Evolutionary conservation across 2,329 filamentous ascomycete genomes (phyloP).

Genomic region (Hypoxylon sp.): DNA sequence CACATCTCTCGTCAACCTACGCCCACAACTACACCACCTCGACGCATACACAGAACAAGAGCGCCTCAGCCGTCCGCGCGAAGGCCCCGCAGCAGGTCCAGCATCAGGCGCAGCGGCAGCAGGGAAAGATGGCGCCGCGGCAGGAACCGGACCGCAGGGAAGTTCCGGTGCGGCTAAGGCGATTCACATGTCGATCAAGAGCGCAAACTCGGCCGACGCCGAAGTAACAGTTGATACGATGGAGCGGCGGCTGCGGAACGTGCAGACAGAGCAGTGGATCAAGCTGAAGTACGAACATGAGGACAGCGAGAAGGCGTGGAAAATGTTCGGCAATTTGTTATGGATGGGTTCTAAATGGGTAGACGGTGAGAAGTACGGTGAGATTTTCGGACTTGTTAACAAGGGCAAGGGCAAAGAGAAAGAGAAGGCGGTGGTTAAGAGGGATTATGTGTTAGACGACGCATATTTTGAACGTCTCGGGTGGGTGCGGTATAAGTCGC

Average conservation of each 20-base stretch:
- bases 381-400: conserved; percentile 17
- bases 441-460: conserved; percentile 7
- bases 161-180: conserved; percentile 69
- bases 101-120: conserved; percentile 34
- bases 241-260: conserved; percentile 79
- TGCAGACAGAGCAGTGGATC: conserved; percentile 88
- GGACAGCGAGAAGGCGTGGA: conserved; percentile 81
- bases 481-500: conserved; percentile 45
- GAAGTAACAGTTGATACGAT: conserved; percentile 78
- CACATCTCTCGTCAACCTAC: conserved; percentile 86
- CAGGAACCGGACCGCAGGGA: conserved; percentile 59
- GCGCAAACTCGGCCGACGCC: conserved; percentile 74
- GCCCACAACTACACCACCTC: conserved; percentile 92
- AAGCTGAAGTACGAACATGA: conserved; percentile 86
- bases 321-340: conserved; percentile 81
- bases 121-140: conserved; percentile 56
- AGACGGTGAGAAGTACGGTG: not conserved
- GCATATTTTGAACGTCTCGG: not conserved
- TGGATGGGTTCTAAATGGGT: conserved; percentile 53
- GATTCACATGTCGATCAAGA: conserved; percentile 90
- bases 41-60: conserved; percentile 86
- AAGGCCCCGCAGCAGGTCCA: conserved; percentile 52
- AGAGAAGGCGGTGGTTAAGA: not conserved
- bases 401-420: conserved; percentile 46
- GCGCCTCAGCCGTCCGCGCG: conserved; percentile 62